These are phyloP conservation scores for Ophiostoma novo-ulmi DNA, from an alignment of 2,329 filamentous ascomycete genomes.

Conservation along the genomic window DNA sequence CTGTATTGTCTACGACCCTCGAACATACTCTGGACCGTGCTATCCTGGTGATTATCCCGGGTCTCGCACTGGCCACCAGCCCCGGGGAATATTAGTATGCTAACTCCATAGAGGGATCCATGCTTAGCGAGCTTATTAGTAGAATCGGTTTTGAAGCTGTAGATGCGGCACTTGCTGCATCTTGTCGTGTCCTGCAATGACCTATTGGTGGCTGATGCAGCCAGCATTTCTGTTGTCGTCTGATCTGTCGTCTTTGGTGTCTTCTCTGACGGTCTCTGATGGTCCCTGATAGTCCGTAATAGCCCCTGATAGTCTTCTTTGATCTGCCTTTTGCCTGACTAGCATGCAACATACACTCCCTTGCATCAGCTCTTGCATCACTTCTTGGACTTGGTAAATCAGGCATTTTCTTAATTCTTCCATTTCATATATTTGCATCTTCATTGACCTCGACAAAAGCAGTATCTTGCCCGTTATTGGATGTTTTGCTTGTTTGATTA, in stretches of 20 bases:
- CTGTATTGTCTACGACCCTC: not conserved
- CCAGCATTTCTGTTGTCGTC: not conserved
- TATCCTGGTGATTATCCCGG: not conserved
- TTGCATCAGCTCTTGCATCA: not conserved
- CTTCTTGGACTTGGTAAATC: not conserved
- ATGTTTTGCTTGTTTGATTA: not conserved
- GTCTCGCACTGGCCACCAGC: constrained; percentile 2
- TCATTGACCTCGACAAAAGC: not conserved
- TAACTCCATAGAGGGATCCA: not conserved
- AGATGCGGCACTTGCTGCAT: not conserved
- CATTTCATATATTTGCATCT: not conserved
- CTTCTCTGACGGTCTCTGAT: too few species aligned
- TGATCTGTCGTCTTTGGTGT: not conserved
- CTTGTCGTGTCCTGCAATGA: not conserved
- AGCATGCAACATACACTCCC: not conserved
- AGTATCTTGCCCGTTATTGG: not conserved
- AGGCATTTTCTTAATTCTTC: not conserved
- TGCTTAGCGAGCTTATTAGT: not conserved
- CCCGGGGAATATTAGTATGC: constrained; percentile 1
- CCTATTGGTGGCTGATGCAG: not conserved
- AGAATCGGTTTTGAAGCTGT: not conserved
- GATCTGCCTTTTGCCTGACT: too few species aligned
- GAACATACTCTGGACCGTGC: not conserved
- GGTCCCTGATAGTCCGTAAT: too few species aligned
- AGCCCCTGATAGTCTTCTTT: too few species aligned